Percentiles rank a stretch among this genome's conserved stretches.
Evolutionary conservation across 495 filamentous ascomycete species (phyloP).

Genomic region (Daldinia caldariorum): DNA sequence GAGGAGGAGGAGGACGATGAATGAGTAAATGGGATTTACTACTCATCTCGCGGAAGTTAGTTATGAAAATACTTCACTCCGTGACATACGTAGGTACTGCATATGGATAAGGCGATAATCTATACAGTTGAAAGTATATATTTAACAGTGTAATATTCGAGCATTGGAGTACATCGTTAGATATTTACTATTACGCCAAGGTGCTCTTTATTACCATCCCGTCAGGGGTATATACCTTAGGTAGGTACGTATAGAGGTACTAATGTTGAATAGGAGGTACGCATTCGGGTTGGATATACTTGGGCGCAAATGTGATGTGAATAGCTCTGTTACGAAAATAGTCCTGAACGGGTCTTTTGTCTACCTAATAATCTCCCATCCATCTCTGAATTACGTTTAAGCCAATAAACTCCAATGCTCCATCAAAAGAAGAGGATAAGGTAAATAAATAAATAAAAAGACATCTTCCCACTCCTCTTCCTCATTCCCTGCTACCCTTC

Average conservation of each 20-base stretch:
- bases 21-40: constrained; percentile 10
- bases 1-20: constrained; percentile 44
- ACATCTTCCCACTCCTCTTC: not conserved
- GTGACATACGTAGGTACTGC: not conserved
- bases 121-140: not conserved
- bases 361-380: constrained; percentile 27
- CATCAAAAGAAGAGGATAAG: constrained; percentile 15
- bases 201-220: not conserved
- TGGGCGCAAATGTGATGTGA: constrained; percentile 7
- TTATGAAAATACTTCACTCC: not conserved
- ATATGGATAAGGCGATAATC: not conserved
- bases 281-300: not conserved
- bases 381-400: constrained; percentile 17
- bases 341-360: constrained; percentile 24
- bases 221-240: not conserved
- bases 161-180: not conserved
- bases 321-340: constrained; percentile 26
- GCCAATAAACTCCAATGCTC: constrained; percentile 32
- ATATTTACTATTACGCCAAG: not conserved
- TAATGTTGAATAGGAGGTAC: not conserved
- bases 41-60: not conserved
- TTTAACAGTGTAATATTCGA: not conserved
- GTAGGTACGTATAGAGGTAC: not conserved
- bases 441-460: not conserved
- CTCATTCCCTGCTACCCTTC: constrained; percentile 5